Conservation (phyloP, 331 rosid species). For the Malus hybrid region DNA sequence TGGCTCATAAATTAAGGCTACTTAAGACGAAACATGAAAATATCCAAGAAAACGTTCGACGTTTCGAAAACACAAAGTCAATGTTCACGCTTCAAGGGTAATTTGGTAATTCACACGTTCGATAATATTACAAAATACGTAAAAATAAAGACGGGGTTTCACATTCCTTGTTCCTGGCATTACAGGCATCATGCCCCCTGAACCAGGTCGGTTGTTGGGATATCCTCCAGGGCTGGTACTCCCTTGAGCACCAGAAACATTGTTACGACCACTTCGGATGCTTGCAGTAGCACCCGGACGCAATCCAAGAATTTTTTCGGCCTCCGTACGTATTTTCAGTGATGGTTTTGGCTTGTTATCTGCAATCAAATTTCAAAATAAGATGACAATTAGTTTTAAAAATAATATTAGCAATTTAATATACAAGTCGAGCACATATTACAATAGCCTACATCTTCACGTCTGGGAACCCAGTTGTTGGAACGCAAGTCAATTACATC, state of each 20-base stretch:
- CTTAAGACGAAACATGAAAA: no score
- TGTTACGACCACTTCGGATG: conserved; percentile 60
- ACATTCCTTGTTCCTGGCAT: conserved; percentile 81
- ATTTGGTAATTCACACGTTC: no score
- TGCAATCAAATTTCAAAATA: not conserved
- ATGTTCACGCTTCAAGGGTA: no score
- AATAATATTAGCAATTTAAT: not conserved
- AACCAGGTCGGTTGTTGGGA: conserved; percentile 66
- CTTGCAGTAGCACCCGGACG: conserved; percentile 95
- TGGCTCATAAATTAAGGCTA: no score
- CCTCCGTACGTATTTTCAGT: conserved; percentile 87
- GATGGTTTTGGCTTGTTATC: conserved; percentile 78
- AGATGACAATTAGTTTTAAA: not conserved
- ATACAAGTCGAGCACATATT: not conserved
- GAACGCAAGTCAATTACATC: conserved; percentile 76
- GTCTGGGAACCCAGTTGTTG: conserved; percentile 90
- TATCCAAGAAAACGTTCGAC: no score
- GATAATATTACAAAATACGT: no score
- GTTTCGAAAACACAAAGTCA: no score
- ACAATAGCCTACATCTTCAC: conserved; percentile 62
- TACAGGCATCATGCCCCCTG: conserved; percentile 99
- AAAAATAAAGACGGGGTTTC: no score
- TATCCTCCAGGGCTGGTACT: conserved; percentile 53
- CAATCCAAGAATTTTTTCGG: conserved; percentile 87
- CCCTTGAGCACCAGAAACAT: conserved; percentile 50